These are phyloP conservation scores for Chaetomium cochliodes DNA, from an alignment of 495 filamentous ascomycete species.

Conservation along the genomic window DNA sequence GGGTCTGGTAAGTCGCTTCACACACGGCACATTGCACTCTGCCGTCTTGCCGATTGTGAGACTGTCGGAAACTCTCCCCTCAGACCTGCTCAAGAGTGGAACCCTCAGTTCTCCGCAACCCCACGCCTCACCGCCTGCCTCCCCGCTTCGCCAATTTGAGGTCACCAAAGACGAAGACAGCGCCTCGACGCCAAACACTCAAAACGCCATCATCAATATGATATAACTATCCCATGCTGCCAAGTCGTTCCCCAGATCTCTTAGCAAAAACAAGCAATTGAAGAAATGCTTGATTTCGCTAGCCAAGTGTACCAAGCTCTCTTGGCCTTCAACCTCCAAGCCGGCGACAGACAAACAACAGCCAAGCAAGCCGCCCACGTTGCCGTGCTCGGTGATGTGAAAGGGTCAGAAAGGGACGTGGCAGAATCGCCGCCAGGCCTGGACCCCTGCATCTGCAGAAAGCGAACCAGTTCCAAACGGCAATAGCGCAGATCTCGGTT, in stretches of 20 bases:
- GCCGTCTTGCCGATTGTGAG: conserved; percentile 2
- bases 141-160: background rate
- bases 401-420: too few relatives aligned
- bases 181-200: too few relatives aligned
- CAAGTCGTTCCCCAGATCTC: background rate
- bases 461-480: background rate
- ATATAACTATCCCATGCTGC: background rate
- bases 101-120: background rate
- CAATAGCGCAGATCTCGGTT: conserved; percentile 13
- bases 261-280: background rate
- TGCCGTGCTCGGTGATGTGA: background rate
- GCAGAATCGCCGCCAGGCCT: background rate
- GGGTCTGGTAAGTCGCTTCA: background rate
- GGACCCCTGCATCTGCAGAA: background rate
- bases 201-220: too few relatives aligned
- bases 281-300: background rate
- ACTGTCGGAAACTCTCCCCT: background rate
- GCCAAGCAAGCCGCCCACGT: background rate
- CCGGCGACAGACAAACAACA: background rate
- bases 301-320: conserved; percentile 6
- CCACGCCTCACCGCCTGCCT: conserved; percentile 12
- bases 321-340: background rate
- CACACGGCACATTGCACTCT: too few relatives aligned
- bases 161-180: background rate
- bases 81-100: background rate